Base-by-base conservation (phyloP, 108 stramenopile species). In the Cyclostephanos invisitatus region DNA sequence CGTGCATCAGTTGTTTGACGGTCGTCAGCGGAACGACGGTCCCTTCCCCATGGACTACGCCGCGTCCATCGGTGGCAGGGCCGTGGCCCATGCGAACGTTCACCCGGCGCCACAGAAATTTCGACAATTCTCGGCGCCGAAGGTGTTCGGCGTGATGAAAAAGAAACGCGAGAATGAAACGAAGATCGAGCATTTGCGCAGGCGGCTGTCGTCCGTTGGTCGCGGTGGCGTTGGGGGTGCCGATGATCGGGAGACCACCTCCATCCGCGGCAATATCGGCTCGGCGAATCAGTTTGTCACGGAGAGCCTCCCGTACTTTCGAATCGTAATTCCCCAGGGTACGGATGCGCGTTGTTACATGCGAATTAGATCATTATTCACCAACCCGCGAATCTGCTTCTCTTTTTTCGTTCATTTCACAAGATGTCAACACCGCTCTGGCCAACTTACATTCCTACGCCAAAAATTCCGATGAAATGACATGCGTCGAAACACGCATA, bases 81-180 rank as follows among this genome's bases (percentile, higher is more conserved):
- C 91, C 14, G 89, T 91, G 25, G 88, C 88, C 8, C 51, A 68
- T 56, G 68, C 84, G 10, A 95, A 95, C 62, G 70, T 64, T 40
- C 76, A 89, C 27, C 90, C 94, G 0, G 85, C 91, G 9, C 90
- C 89, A 22, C 70, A 53, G 58, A 73, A 73, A 47, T 95, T 95
- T 67, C 87, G 91, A 2, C 87, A 85, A 64, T 83, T 95, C 61
- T 79, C 81, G 44, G 64, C 88, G n/a, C 94, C 94, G 0, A 86
- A 82, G 54, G 69, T 91, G 11, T 91, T 87, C 73, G 78, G 87
- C 29, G 85, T 91, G 5, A 60, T 85, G 53, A 83, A 70, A 36
- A 89, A 95, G 55, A 82, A 74, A 1, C 69, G 64, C 37, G 85
- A 83, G 22, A 95, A 95, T 75, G 70, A 87, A 50, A 49, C 68